phyloP scores from a whole-genome alignment of 2,329 filamentous ascomycete species.

The Cordyceps fumosorosea region DNA sequence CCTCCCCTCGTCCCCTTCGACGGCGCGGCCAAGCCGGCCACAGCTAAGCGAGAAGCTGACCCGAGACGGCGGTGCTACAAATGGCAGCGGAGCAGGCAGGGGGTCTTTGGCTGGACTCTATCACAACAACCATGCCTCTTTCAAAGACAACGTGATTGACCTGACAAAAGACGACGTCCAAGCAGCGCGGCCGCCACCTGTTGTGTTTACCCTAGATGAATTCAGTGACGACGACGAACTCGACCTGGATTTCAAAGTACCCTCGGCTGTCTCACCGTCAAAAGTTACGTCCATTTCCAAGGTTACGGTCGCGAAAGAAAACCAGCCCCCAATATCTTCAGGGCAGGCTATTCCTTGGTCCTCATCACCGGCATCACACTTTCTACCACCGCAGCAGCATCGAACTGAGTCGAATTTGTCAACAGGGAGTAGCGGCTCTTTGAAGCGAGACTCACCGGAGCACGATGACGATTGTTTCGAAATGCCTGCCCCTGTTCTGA shows the following conservation, averaged over 20 bases:
- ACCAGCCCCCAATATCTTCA: slow-evolving; percentile 23
- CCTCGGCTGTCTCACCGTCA: slow-evolving; percentile 37
- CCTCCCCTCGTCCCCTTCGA: slow-evolving; percentile 31
- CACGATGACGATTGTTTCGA: slow-evolving; percentile 21
- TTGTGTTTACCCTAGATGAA: slow-evolving; percentile 71
- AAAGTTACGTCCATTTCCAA: slow-evolving; percentile 17
- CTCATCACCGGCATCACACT: slow-evolving; percentile 51
- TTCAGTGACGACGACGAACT: slow-evolving; percentile 80
- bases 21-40: slow-evolving; percentile 21
- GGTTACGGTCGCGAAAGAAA: slow-evolving; percentile 18
- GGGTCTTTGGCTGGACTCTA: slow-evolving; percentile 36
- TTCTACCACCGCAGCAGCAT: slow-evolving; percentile 28
- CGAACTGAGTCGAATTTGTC: slow-evolving; percentile 16
- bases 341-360: slow-evolving; percentile 61
- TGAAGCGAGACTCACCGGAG: slow-evolving; percentile 38
- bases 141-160: slow-evolving; percentile 31
- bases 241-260: slow-evolving; percentile 61
- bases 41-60: slow-evolving; percentile 3
- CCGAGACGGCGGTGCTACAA: neutral
- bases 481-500: slow-evolving; percentile 16
- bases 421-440: slow-evolving; percentile 19
- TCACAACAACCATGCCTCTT: slow-evolving; percentile 38
- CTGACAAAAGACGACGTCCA: slow-evolving; percentile 25
- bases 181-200: slow-evolving; percentile 24
- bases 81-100: slow-evolving; percentile 9